Base-by-base conservation (phyloP, 345 rosid species). In the Populus simonii region DNA sequence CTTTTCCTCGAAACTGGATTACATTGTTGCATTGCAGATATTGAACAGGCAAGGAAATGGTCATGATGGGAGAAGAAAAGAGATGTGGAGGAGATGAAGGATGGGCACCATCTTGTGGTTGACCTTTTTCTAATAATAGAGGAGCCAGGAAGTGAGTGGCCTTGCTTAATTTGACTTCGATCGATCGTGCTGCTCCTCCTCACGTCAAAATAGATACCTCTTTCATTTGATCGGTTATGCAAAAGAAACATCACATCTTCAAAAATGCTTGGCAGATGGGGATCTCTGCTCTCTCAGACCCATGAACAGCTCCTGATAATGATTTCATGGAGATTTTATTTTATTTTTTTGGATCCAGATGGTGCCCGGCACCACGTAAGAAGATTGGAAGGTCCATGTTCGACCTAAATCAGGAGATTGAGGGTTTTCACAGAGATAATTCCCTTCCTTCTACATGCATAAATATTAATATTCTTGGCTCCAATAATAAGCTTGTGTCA, bases 121-220 rank as follows among this genome's bases (percentile, higher is more conserved):
- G 65, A 71, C 74, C 29, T 9, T 72, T 72, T 18, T 71, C 62
- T 17, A 72, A 72, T 72, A 51, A 72, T 72, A 17, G 74, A 72
- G 27, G 74, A 51, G 36, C 27, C 27, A 27, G 27, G 27, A 27
- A 27, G 23, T 13, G 33, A 9, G 9, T 72, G 29, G 29, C 1
- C 63, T 72, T 39, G 6, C 63, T 53, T 61, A 53, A 39, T 35
- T 33, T 47, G 31, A 6, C 31, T 15, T 31, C 5, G 16, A 22
- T 4, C 25, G 29, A 22, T 4, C 25, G 29, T 11, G 31, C 36
- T 23, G 36, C 36, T 33, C 36, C 4, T 33, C 36, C 36, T 33
- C 36, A 33, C 36, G 67, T n/a, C 27, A 23, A 4, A 23, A 4
- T 33, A 13, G 25, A 10, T 15, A 18, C 39, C 72, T 16, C 51